Evolutionary conservation across 2,329 filamentous ascomycete genomes (phyloP), one percentile per base, ranked within the genome.

Genomic region (Dissoconium aciculare): DNA sequence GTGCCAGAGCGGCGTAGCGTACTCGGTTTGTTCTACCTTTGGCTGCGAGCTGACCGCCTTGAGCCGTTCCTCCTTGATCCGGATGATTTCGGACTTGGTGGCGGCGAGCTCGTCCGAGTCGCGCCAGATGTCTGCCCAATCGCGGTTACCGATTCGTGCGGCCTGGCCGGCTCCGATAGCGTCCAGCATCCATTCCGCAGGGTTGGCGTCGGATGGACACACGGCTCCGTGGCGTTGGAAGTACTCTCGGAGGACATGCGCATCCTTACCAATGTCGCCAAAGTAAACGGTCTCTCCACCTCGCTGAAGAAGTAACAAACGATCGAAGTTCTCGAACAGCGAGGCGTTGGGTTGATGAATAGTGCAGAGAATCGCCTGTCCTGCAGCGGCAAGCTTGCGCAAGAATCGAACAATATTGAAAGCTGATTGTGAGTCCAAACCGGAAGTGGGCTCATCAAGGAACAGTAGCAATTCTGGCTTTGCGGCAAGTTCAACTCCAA

Each of bases 281-380:
- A 89, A 87, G 59, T 92, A 92, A 29, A 91, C 80, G 27, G 78
- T 80, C 32, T 75, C 68, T 3, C 83, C 83, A 36, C 83, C 83
- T 24, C 70, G 67, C 54, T 87, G 73, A 2, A 92, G 66, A 3
- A 92, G 65, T 4, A 92, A 60, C 2, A 93, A 66, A 9, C 82
- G 70, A 50, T 92, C 83, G 42, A 92, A 93, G 54, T 84, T 78
- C 53, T 89, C 80, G 44, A 93, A 92, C 0, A 92, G 64, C 0
- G 80, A 74, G 11, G 80, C 79, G 42, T 84, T 87, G 2, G 84
- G 83, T 52, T 92, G 84, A 53, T 92, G 84, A 40, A 92, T 92
- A 0, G 84, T 92, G 58, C 82, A 91, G 3, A 92, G 67, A 43
- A 92, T 83, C 6, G 83, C 83, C 51, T 92, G 84, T 2, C 83